Evolutionary conservation across 1,284 basidiomycete species (phyloP), one percentile per base, ranked within the genome.

Genomic region (Leccinum subspadiceum): DNA sequence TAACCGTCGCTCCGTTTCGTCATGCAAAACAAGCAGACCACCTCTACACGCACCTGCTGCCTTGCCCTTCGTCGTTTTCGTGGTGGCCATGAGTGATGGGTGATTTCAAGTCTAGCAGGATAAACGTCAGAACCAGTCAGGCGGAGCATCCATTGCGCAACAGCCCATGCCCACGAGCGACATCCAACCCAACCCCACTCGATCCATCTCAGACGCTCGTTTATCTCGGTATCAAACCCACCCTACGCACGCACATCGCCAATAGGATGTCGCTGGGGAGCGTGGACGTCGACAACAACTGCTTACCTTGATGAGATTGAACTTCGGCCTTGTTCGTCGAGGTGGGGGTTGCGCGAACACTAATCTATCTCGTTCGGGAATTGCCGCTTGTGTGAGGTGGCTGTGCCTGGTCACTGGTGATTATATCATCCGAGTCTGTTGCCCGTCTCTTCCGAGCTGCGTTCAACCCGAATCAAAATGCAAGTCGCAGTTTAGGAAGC

Each of bases 61-160:
- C 79, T 85, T 86, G 69, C 80, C 79, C 79, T 88, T 89, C 64
- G 80, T 69, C 61, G 78, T 79, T 78, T 87, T 87, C 66, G 84
- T 82, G 57, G 83, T 75, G 76, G 86, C 82, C 86, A 88, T 89
- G 71, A 53, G 24, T 62, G 41, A 56, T 65, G 46, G 20, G 10
- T 12, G 10, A 4, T 46, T 20, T 49, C 8, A 8, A 26, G 48
- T 26, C 48, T 50, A n/a, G 48, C 3, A 26, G 6, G 24, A 50
- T 50, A n/a, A 50, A 50, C 24, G 15, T 41, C 20, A 48, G 17
- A 20, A 37, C 46, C 29, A 9, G 33, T 17, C 41, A 0, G 10
- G 7, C 0, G 1, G 50, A 15, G 24, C 15, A 29, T 7, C 44
- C 33, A 46, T 49, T 33, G 39, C 54, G 5, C 56, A 26, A 56